Evolutionary conservation across 352 stramenopile species (phyloP), one percentile per base, ranked within the genome.

Genomic region (Pythium sukuiense): DNA sequence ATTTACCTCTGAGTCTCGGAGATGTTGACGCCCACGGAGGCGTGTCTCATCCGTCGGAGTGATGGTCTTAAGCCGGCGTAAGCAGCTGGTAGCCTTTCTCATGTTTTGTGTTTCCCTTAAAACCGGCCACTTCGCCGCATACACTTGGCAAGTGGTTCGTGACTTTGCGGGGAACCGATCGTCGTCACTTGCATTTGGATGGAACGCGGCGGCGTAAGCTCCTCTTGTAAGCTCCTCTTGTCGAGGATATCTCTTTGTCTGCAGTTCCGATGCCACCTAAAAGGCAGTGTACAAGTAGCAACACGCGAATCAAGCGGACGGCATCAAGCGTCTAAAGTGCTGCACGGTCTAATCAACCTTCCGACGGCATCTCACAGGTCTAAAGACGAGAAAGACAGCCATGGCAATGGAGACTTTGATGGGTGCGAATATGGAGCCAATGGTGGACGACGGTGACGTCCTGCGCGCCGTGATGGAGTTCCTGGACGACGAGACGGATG

Each of bases 381-480:
- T 39, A 39, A 39, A 6, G 3, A 39, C 33, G 33, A 39, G 33
- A 39, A 39, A 39, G 33, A n/a, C 37, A 43, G 14, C 37, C 11
- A 16, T 18, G 37, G 14, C 9, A 5, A 18, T 43, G 37, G 14
- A 13, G 37, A 43, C 37, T 12, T 3, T 11, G 32, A 37, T 9
- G 33, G 13, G 8, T 8, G 13, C 33, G 33, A 8, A 12, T 14
- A 39, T 39, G 33, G 33, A 39, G 8, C 33, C 33, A 12, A 39
- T 61, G 6, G 26, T 26, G 7, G 59, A 64, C 30, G 59, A 64
- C 59, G n/a, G 3, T 24, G 59, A 55, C 18, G 59, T 64, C 14
- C 59, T 64, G 32, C 59, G 59, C 59, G 59, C 59, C 14, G 59
- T 66, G 20, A 46, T 55, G 48, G 52, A 35, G 16, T 66, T 66